A percentile compares a stretch with the other conserved stretches of the same genome.
These are phyloP conservation scores for Glebionis coronaria DNA, from an alignment of 129 eudicot genomes.

Conservation along the genomic window DNA sequence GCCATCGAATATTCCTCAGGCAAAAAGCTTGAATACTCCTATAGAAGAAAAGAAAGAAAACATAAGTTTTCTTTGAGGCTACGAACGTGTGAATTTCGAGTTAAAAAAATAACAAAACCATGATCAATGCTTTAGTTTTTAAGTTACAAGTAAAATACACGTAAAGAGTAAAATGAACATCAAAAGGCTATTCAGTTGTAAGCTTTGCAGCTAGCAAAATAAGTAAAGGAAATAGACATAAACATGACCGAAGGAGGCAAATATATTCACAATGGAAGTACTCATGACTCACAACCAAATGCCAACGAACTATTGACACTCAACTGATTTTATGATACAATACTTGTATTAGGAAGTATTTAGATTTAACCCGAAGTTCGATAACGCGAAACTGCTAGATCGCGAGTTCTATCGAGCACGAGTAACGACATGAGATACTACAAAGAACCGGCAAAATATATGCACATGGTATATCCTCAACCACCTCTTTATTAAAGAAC, in stretches of 20 bases:
- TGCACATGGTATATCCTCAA: no score
- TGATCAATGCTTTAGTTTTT: not conserved
- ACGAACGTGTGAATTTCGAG: no score
- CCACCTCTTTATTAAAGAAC: no score
- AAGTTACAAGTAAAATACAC: not conserved
- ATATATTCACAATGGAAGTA: not conserved
- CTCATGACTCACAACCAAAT: not conserved
- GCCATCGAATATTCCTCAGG: conserved; percentile 65
- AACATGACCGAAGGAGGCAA: no score
- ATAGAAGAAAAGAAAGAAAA: conserved; percentile 8
- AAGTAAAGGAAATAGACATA: not conserved
- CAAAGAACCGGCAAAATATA: no score
- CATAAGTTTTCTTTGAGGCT: not conserved
- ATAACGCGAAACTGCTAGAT: no score
- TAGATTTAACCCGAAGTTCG: no score
- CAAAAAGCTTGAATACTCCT: conserved; percentile 61
- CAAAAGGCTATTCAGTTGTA: not conserved
- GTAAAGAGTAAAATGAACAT: not conserved
- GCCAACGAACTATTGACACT: no score
- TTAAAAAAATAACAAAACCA: not conserved
- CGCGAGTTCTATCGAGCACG: no score
- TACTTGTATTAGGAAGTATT: no score
- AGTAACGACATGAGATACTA: no score
- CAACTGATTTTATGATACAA: no score
- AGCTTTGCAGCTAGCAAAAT: not conserved